Base-by-base conservation (phyloP, 1,139 yeast genomes). In the Scheffersomyces titani region DNA sequence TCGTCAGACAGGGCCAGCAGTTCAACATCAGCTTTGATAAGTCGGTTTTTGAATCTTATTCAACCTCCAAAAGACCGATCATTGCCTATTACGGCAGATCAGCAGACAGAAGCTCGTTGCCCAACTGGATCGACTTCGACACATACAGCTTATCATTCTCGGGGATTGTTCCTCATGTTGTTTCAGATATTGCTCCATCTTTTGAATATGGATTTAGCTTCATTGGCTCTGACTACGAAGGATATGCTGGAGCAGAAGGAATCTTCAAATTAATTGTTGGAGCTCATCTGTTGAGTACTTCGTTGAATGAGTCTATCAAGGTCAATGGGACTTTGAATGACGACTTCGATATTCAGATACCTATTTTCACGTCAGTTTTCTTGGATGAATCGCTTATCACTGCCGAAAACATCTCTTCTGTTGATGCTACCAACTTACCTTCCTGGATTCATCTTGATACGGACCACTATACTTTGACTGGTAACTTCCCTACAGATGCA, bases 131-230 rank as follows among this genome's bases (percentile, higher is more conserved):
- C 54, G 71, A 74, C 56, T 94, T 93, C 68, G 85, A 90, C 67
- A 70, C 87, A 9, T 75, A 78, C 49, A 78, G 76, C 55, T 73
- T 90, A 60, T 81, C 89, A n/a, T 93, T 92, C 70, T 79, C 86
- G 48, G 99, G 99, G 48, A 87, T 88, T 1, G 94, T 97, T 0
- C 99, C 99, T 3, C 77, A 89, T 7, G 91, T 90, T 40, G 88
- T 90, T 63, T 90, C 97, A 1, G 80, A 83, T 13, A 87, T 90
- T 64, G 99, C 99, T 1, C 98, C 98, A 13, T 91, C 97, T 44
- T 80, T 85, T 64, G 77, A 80, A 53, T 94, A 86, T 69, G 83
- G 85, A n/a, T 85, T 96, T 61, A 80, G 86, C 54, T 81, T 93
- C 62, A 85, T 92, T 57, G 98, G 93, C 2, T 78, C 97, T 2